Conservation (phyloP, 129 eudicot genomes). For the Oenanthe sinensis region DNA sequence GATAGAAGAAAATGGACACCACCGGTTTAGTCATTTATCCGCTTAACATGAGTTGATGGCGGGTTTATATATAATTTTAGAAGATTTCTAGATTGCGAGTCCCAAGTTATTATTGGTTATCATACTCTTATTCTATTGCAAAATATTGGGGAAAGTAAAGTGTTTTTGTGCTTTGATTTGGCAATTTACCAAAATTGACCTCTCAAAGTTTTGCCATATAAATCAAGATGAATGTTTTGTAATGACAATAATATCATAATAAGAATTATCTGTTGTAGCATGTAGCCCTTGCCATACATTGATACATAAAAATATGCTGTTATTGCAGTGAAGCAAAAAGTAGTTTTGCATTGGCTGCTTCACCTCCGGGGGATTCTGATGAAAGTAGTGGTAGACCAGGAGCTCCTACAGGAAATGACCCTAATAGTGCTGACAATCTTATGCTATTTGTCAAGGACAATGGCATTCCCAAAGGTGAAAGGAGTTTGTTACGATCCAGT, state of each 20-base stretch:
- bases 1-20: background rate
- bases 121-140: background rate
- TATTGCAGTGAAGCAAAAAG: background rate
- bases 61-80: background rate
- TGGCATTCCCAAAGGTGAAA: constrained; percentile 44
- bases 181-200: background rate
- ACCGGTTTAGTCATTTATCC: background rate
- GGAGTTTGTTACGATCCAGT: constrained; percentile 27
- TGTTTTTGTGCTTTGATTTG: background rate
- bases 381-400: constrained; percentile 78
- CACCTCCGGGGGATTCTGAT: constrained; percentile 84
- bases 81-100: background rate
- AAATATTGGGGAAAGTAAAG: background rate
- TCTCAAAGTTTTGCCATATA: background rate
- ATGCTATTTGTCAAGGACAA: constrained; percentile 69
- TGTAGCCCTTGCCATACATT: background rate
- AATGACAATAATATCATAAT: background rate
- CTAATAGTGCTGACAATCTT: constrained; percentile 82
- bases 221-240: background rate
- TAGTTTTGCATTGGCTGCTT: constrained; percentile 14
- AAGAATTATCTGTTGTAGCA: background rate
- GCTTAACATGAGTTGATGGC: background rate
- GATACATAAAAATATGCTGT: background rate
- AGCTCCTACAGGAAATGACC: constrained; percentile 48
- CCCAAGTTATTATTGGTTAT: background rate